Evolutionary conservation across 1,284 basidiomycete species (phyloP), one percentile per base, ranked within the genome.

Genomic region (Melanopsichium pennsylvanicum): DNA sequence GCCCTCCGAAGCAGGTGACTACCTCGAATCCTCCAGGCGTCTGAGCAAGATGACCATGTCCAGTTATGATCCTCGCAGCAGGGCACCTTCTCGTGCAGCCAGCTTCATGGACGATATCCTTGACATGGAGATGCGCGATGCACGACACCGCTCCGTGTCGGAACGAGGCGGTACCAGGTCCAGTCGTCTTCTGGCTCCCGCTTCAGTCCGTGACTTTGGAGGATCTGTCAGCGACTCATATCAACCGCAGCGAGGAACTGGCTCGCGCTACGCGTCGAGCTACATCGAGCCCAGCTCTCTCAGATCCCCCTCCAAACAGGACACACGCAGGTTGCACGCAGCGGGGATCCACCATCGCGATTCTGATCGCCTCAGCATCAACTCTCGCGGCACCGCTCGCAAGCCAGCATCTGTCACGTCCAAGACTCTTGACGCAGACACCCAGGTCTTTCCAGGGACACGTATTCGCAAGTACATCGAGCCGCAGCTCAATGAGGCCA

Each of bases 381-480:
- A 29, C 13, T 60, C 67, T 2, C 55, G 56, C n/a, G 35, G 22
- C 19, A 69, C 66, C 0, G 66, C 54, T 10, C 36, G 52, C 8
- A 55, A 45, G n/a, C 47, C 60, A 5, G 60, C 60, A 5, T 63
- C 60, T 1, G 45, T 56, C 33, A 18, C 44, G 16, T 56, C 48
- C 33, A 43, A 49, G 44, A 56, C 52, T 48, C 61, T 70, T 37
- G 61, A 64, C 10, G 46, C 67, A 16, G 68, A 70, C 21, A 43
- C 39, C 4, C 57, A 70, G 52, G 67, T 70, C 22, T 66, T 43
- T 31, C 52, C 68, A 34, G 68, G 68, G 12, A 70, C 68, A 1
- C 58, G 58, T 21, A 70, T 70, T 31, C 57, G 68, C 49, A 70
- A 61, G 50, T 62, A 66, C 40, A 61, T 62, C 32, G 69, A 71